phyloP scores from a whole-genome alignment of 108 stramenopile genomes.

The Chaetoceros tenuissimus region DNA sequence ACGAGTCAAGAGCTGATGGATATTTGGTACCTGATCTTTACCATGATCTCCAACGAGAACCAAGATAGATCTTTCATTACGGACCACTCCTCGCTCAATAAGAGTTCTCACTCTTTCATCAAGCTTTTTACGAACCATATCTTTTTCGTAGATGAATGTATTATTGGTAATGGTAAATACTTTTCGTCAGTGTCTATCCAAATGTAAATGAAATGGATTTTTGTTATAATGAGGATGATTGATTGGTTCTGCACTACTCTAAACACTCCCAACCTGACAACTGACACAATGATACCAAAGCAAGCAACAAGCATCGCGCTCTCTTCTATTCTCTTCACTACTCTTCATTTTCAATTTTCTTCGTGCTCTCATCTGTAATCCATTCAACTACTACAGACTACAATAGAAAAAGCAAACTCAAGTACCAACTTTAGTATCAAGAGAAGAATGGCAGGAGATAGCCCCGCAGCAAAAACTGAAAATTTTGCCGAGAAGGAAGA shows the following conservation, averaged over 20 bases:
- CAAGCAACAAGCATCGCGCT: too few species aligned
- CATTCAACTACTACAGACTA: too few species aligned
- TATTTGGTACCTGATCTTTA: conserved; percentile 96
- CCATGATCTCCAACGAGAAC: conserved; percentile 98
- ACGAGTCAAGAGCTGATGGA: conserved; percentile 87
- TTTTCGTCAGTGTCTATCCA: not conserved
- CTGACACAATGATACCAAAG: too few species aligned
- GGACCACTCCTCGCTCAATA: conserved; percentile 80
- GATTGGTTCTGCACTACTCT: too few species aligned
- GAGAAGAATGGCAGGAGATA: too few species aligned
- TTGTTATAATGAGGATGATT: conserved; percentile 1
- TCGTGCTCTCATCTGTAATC: too few species aligned
- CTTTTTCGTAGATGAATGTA: conserved; percentile 3
- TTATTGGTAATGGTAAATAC: not conserved
- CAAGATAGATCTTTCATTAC: conserved; percentile 81
- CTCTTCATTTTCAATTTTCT: too few species aligned
- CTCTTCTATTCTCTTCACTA: too few species aligned
- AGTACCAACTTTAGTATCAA: too few species aligned
- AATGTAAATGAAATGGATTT: not conserved
- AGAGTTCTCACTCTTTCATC: conserved; percentile 93
- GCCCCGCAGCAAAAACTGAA: not conserved
- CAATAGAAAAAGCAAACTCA: too few species aligned
- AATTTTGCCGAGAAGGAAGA: conserved; percentile 1
- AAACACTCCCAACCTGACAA: too few species aligned
- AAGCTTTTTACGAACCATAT: conserved; percentile 95